Evolutionary conservation across 345 rosid genomes (phyloP), one percentile per base, ranked within the genome.

Genomic region (Boechera retrofracta): DNA sequence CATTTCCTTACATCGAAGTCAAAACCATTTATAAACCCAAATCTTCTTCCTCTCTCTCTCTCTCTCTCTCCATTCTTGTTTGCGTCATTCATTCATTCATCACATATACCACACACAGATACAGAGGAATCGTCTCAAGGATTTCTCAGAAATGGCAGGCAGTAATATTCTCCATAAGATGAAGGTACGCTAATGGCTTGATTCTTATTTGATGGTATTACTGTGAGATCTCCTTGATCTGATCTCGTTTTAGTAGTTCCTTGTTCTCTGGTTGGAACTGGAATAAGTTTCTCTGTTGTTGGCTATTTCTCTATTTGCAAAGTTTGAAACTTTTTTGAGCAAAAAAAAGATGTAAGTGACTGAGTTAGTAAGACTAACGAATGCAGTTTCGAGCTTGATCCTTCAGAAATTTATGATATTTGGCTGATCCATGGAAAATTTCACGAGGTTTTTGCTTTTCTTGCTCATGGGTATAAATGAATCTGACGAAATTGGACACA

Each of bases 91-190:
- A 56, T 60, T 60, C 53, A 56, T 60, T 60, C 53, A 6, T 72
- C 60, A 47, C 49, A 44, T 42, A 42, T 12, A 4, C 42, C 13
- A 42, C 47, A 39, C 49, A n/a, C 61, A 36, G 56, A 70, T n/a
- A 57, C 67, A 47, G 38, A 18, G 35, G 47, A 69, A 53, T 71
- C 59, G 33, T 77, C 38, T 24, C n/a, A 26, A 74, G 33, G 28
- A 35, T 56, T 74, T 54, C 7, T 57, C 51, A 52, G 18, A 36
- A 31, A 91, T 87, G 94, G 65, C 76, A 48, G 87, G 94, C 79
- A 81, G 66, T 71, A 92, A 89, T 61, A 88, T 91, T 86, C 85
- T 91, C 72, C 87, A 86, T 10, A 89, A 88, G 85, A 88, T 91
- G 80, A 91, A 88, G 93, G 97, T 89, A 35, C 32, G 33, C 33